Evolutionary conservation across 2,329 filamentous ascomycete genomes (phyloP).

Genomic region (Fusarium tjaetaba): DNA sequence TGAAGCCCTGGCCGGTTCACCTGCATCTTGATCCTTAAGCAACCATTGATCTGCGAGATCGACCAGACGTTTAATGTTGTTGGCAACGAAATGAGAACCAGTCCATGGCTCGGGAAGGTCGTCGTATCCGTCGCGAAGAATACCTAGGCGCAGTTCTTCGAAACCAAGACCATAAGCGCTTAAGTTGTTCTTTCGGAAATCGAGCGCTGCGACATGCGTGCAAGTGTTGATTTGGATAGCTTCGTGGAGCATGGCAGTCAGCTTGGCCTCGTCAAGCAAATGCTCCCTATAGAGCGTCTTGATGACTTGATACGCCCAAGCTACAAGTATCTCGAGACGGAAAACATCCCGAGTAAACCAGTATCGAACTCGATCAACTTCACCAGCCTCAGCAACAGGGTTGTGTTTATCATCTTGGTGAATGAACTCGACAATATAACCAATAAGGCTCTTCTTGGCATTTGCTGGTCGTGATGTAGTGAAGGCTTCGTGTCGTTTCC

Average conservation of each 20-base stretch:
- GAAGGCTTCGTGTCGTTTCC: slow-evolving; percentile 81
- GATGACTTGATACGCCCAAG: slow-evolving; percentile 81
- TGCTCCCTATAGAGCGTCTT: slow-evolving; percentile 75
- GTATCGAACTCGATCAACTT: slow-evolving; percentile 82
- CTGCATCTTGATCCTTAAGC: slow-evolving; percentile 54
- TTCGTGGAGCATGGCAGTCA: slow-evolving; percentile 71
- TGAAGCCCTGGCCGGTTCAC: slow-evolving; percentile 46
- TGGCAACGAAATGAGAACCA: slow-evolving; percentile 70
- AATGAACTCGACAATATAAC: slow-evolving; percentile 79
- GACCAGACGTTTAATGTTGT: slow-evolving; percentile 68
- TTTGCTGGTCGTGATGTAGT: slow-evolving; percentile 67
- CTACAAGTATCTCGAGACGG: slow-evolving; percentile 77
- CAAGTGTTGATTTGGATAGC: slow-evolving; percentile 74
- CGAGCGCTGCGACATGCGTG: slow-evolving; percentile 63
- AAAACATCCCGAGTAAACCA: slow-evolving; percentile 85
- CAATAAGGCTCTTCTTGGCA: slow-evolving; percentile 75
- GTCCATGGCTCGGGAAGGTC: slow-evolving; percentile 88
- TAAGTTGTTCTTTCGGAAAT: slow-evolving; percentile 77
- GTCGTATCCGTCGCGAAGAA: slow-evolving; percentile 71
- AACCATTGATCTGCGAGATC: slow-evolving; percentile 68
- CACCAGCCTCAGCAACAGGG: slow-evolving; percentile 70
- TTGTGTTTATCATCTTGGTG: slow-evolving; percentile 79
- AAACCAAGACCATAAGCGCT: slow-evolving; percentile 76
- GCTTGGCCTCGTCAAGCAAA: slow-evolving; percentile 62
- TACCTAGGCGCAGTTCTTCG: slow-evolving; percentile 72